Evolutionary conservation across 495 filamentous ascomycete genomes (phyloP).

Genomic region (Gamarada debralockiae): DNA sequence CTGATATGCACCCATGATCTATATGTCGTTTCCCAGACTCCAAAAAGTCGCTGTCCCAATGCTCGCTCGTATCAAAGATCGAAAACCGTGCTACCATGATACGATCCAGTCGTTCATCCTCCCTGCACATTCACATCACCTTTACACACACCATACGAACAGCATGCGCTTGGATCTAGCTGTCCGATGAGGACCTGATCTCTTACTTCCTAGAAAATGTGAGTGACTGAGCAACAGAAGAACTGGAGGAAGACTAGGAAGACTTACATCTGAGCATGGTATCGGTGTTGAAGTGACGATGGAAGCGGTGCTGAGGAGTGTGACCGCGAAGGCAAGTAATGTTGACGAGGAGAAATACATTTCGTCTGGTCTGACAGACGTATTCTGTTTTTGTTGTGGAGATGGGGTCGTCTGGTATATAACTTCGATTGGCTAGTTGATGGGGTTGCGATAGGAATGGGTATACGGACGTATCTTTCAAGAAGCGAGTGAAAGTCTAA

Average conservation of each 20-base stretch:
- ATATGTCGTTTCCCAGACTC: background rate
- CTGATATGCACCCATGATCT: background rate
- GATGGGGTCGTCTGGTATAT: no score
- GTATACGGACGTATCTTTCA: no score
- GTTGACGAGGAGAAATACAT: conserved; percentile 8
- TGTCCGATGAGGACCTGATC: conserved; percentile 43
- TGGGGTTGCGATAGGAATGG: no score
- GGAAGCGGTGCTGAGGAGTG: conserved; percentile 10
- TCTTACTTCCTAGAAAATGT: conserved; percentile 33
- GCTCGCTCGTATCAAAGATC: background rate
- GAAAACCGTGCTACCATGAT: background rate
- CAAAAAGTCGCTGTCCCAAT: background rate
- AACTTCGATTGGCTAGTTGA: no score
- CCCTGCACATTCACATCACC: conserved; percentile 39
- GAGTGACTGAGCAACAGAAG: background rate
- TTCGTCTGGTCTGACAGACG: background rate
- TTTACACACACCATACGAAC: conserved; percentile 44
- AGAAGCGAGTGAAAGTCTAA: no score
- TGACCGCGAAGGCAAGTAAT: conserved; percentile 5
- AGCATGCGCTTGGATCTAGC: conserved; percentile 41
- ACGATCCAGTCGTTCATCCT: conserved; percentile 1
- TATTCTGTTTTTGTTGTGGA: no score
- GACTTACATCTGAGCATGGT: conserved; percentile 18
- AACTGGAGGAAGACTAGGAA: background rate
- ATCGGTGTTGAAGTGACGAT: conserved; percentile 14